phyloP scores from a whole-genome alignment of 257 asterid species.

The Rauvolfia tetraphylla region DNA sequence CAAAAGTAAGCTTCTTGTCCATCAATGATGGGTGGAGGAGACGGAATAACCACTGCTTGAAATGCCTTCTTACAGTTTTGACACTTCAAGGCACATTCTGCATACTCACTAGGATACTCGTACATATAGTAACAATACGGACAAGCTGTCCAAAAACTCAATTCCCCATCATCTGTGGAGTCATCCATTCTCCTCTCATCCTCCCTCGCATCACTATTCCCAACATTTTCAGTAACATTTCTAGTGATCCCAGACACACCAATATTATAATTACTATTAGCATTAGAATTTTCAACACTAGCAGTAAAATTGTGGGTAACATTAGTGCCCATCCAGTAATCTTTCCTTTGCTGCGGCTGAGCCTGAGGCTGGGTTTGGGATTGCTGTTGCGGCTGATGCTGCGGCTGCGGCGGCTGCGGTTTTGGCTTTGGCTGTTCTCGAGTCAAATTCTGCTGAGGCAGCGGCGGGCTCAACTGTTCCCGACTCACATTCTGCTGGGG shows the following conservation, averaged over 20 bases:
- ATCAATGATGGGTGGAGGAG: slow-evolving; percentile 65
- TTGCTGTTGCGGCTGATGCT: slow-evolving; percentile 13
- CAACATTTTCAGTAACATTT: slow-evolving; percentile 25
- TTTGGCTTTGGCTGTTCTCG: slow-evolving; percentile 1
- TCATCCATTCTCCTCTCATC: slow-evolving; percentile 32
- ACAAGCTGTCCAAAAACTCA: slow-evolving; percentile 67
- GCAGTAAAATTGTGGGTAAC: slow-evolving; percentile 4
- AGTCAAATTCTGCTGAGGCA: slow-evolving; percentile 13
- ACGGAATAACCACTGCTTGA: slow-evolving; percentile 63
- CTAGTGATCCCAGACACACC: slow-evolving; percentile 27
- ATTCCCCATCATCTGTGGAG: slow-evolving; percentile 21
- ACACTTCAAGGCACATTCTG: slow-evolving; percentile 67
- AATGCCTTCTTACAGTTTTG: slow-evolving; percentile 78
- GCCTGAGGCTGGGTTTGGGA: slow-evolving; percentile 17
- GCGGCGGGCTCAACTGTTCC: slow-evolving; percentile 1
- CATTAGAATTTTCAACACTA: slow-evolving; percentile 19
- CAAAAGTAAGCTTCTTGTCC: slow-evolving; percentile 62
- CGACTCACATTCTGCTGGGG: slow-evolving; percentile 20
- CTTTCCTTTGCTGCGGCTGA: slow-evolving; percentile 11
- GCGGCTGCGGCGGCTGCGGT: slow-evolving; percentile 20
- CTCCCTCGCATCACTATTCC: slow-evolving; percentile 19
- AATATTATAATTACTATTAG: slow-evolving; percentile 21
- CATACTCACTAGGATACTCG: slow-evolving; percentile 62
- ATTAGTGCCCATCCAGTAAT: slow-evolving; percentile 11
- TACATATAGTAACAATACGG: slow-evolving; percentile 84